Conservation (phyloP, 2,329 filamentous ascomycete species). For the Arthrobotrys musiformis region DNA sequence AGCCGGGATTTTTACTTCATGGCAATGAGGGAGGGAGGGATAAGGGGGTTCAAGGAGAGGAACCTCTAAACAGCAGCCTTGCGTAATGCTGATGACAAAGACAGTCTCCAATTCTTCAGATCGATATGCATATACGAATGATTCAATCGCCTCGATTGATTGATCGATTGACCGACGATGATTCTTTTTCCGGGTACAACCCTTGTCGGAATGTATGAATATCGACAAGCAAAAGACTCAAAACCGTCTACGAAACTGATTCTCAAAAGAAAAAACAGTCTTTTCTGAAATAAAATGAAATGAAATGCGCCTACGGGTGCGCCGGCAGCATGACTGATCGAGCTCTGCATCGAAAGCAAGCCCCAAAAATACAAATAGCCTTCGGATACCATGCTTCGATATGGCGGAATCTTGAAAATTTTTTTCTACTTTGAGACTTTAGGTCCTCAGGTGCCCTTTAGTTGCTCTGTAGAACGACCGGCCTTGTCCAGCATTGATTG, state of each 20-base stretch:
- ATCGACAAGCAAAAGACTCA: not conserved
- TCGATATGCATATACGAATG: slow-evolving; percentile 16
- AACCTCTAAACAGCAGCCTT: not conserved
- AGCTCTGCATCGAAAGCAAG: slow-evolving; percentile 48
- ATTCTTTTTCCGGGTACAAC: not conserved
- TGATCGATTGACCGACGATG: not conserved
- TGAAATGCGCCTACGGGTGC: slow-evolving; percentile 25
- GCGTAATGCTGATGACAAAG: slow-evolving; percentile 55
- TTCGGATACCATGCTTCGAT: slow-evolving; percentile 20
- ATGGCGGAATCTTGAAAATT: slow-evolving; percentile 35
- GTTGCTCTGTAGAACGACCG: slow-evolving; percentile 11
- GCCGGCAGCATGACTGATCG: slow-evolving; percentile 29
- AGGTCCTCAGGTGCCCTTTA: slow-evolving; percentile 28
- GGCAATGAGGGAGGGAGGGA: slow-evolving; percentile 35
- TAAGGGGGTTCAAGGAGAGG: slow-evolving; percentile 31
- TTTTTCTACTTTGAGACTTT: slow-evolving; percentile 33
- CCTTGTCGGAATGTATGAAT: not conserved
- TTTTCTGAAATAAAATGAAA: too few species aligned
- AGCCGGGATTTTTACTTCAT: slow-evolving; percentile 21
- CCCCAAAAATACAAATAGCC: slow-evolving; percentile 52
- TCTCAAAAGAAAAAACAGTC: not conserved
- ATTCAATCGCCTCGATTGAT: not conserved
- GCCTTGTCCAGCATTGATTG: too few species aligned
- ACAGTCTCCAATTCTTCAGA: slow-evolving; percentile 8
- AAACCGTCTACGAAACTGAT: not conserved